These are phyloP conservation scores for Diaporthe sp. DNA, from an alignment of 2,329 filamentous ascomycete genomes.

Conservation along the genomic window DNA sequence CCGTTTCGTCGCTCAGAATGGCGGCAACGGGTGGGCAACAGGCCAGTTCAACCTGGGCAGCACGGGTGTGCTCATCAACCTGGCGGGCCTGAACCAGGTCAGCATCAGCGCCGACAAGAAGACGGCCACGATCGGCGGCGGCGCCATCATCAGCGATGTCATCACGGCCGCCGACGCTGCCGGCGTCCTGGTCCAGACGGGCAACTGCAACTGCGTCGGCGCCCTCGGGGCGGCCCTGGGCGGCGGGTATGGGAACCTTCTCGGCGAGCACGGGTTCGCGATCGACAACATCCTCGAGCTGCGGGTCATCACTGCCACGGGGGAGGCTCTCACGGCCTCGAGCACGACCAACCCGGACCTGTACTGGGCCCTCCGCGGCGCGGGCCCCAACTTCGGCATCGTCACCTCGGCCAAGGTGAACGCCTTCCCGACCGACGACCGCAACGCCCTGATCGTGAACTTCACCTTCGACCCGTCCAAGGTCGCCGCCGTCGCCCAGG, in stretches of 20 bases:
- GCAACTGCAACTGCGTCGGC: slow-evolving; percentile 31
- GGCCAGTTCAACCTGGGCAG: slow-evolving; percentile 36
- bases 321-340: slow-evolving; percentile 39
- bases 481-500: slow-evolving; percentile 55
- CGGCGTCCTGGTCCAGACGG: slow-evolving; percentile 37
- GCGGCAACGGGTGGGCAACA: slow-evolving; percentile 40
- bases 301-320: slow-evolving; percentile 7
- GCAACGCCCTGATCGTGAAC: slow-evolving; percentile 49
- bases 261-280: slow-evolving; percentile 17
- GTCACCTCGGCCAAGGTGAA: slow-evolving; percentile 62
- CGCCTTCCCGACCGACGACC: slow-evolving; percentile 47
- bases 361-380: slow-evolving; percentile 67
- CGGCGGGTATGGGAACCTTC: slow-evolving; percentile 36
- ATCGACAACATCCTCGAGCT: slow-evolving; percentile 25
- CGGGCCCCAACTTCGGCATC: slow-evolving; percentile 69
- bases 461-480: slow-evolving; percentile 56
- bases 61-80: slow-evolving; percentile 39
- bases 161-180: slow-evolving; percentile 38
- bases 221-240: slow-evolving; percentile 38
- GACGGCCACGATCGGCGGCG: slow-evolving; percentile 40
- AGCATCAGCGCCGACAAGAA: slow-evolving; percentile 38
- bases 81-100: slow-evolving; percentile 39
- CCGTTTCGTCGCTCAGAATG: slow-evolving; percentile 40
- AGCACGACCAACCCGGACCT: slow-evolving; percentile 53
- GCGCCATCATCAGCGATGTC: slow-evolving; percentile 38